A percentile compares a stretch with the other conserved stretches of the same genome.
Conservation (phyloP, 805 yeast genomes). For the Lipomyces sp. region DNA sequence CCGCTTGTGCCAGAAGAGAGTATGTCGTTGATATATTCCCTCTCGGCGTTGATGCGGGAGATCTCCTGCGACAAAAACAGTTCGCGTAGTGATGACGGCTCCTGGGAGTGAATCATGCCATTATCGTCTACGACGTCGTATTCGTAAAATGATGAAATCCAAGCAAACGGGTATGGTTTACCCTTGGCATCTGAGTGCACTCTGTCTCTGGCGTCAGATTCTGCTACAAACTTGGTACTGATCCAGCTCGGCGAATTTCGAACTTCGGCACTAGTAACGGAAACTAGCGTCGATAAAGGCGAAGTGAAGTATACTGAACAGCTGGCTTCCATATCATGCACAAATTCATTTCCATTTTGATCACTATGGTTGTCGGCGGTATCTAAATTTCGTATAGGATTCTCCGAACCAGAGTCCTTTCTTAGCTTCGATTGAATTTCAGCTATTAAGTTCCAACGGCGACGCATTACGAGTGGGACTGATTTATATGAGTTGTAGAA, state of each 20-base stretch:
- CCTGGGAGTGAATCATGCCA: background rate
- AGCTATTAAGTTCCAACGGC: background rate
- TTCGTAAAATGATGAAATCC: slow-evolving; percentile 4
- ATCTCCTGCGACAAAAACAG: slow-evolving; percentile 1
- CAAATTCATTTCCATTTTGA: background rate
- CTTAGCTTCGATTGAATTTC: background rate
- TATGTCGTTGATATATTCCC: slow-evolving; percentile 1
- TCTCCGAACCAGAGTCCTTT: background rate
- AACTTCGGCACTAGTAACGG: background rate
- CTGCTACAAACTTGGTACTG: background rate
- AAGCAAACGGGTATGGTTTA: background rate
- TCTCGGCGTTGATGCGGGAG: background rate
- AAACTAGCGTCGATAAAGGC: background rate
- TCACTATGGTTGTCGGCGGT: background rate
- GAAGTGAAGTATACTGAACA: slow-evolving; percentile 10
- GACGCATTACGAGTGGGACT: background rate
- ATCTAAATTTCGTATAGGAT: background rate
- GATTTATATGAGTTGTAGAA: background rate
- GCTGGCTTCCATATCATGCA: background rate
- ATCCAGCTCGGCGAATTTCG: slow-evolving; percentile 2
- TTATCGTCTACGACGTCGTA: background rate
- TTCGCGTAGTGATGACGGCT: slow-evolving; percentile 1
- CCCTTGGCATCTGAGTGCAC: background rate
- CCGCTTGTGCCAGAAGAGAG: background rate
- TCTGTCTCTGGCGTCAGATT: background rate